These are phyloP conservation scores for Cordyceps tenuipes DNA, from an alignment of 2,329 filamentous ascomycete species.

Conservation along the genomic window DNA sequence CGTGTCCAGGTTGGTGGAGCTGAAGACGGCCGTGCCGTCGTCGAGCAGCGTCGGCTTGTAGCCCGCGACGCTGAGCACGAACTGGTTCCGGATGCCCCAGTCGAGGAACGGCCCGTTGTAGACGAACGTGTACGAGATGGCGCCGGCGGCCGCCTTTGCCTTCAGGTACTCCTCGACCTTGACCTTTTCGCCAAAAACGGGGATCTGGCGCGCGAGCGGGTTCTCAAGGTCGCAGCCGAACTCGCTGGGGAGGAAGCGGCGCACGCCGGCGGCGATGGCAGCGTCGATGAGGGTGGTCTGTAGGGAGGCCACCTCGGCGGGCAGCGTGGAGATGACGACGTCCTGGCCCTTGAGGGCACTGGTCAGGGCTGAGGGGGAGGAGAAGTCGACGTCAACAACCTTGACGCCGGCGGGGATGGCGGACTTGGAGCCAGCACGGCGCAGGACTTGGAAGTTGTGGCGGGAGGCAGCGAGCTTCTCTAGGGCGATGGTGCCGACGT, in stretches of 20 bases:
- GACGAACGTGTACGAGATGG: slow-evolving; percentile 19
- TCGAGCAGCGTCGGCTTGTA: slow-evolving; percentile 32
- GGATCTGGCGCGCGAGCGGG: slow-evolving; percentile 6
- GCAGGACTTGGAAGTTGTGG: slow-evolving; percentile 38
- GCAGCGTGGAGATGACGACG: slow-evolving; percentile 39
- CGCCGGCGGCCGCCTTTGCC: slow-evolving; percentile 4
- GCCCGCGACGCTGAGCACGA: slow-evolving; percentile 22
- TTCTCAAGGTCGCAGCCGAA: slow-evolving; percentile 27
- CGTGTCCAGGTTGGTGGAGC: slow-evolving; percentile 34
- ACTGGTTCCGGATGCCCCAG: slow-evolving; percentile 12
- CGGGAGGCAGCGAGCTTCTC: slow-evolving; percentile 1
- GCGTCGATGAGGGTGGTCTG: slow-evolving; percentile 44
- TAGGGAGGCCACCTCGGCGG: slow-evolving; percentile 27
- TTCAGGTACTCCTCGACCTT: slow-evolving; percentile 9
- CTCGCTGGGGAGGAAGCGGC: slow-evolving; percentile 45
- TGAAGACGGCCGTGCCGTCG: slow-evolving; percentile 37
- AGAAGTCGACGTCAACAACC: slow-evolving; percentile 40
- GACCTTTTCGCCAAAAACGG: slow-evolving; percentile 15
- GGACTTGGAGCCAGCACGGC: slow-evolving; percentile 33
- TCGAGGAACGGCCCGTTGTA: slow-evolving; percentile 26
- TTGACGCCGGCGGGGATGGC: slow-evolving; percentile 28
- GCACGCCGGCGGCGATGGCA: slow-evolving; percentile 41
- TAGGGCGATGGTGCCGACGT: slow-evolving; percentile 5
- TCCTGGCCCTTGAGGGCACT: slow-evolving; percentile 41
- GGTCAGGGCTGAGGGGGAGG: slow-evolving; percentile 33